Conservation (phyloP, 2,329 filamentous ascomycete species). For the Aspergillus sergii region DNA sequence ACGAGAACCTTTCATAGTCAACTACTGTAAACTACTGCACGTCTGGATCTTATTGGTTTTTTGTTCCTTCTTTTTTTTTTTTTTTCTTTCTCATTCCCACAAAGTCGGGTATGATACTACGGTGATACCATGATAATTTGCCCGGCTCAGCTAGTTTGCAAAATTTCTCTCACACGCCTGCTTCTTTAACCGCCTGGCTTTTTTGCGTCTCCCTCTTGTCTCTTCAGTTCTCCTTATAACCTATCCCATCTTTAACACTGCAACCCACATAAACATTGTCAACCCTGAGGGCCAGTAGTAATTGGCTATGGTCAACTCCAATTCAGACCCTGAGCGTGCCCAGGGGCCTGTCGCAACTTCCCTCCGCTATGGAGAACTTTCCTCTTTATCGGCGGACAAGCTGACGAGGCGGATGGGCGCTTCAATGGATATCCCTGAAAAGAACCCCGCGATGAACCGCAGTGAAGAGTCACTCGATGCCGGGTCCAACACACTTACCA, state of each 20-base stretch:
- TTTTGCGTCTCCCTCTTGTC: slow-evolving; percentile 1
- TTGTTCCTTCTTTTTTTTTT: slow-evolving; percentile 13
- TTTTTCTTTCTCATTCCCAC: neutral
- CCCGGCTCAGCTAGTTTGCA: slow-evolving; percentile 7
- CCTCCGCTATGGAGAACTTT: slow-evolving; percentile 19
- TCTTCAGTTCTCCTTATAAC: neutral
- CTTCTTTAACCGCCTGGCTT: neutral
- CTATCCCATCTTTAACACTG: neutral
- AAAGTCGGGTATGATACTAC: slow-evolving; percentile 3
- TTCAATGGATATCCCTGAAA: slow-evolving; percentile 18
- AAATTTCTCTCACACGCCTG: slow-evolving; percentile 5
- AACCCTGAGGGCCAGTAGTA: neutral
- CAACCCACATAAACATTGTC: neutral
- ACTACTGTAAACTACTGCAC: neutral
- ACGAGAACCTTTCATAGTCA: neutral
- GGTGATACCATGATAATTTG: slow-evolving; percentile 5
- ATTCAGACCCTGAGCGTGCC: slow-evolving; percentile 8
- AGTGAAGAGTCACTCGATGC: slow-evolving; percentile 26
- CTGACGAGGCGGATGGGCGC: slow-evolving; percentile 14
- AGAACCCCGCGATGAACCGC: slow-evolving; percentile 19
- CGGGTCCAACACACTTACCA: slow-evolving; percentile 26
- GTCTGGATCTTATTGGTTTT: neutral
- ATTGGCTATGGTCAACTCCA: slow-evolving; percentile 21
- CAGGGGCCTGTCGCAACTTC: slow-evolving; percentile 19
- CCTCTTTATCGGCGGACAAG: slow-evolving; percentile 14